These are phyloP conservation scores for Fusarium sp. DNA, from an alignment of 2,329 filamentous ascomycete genomes.

Conservation along the genomic window DNA sequence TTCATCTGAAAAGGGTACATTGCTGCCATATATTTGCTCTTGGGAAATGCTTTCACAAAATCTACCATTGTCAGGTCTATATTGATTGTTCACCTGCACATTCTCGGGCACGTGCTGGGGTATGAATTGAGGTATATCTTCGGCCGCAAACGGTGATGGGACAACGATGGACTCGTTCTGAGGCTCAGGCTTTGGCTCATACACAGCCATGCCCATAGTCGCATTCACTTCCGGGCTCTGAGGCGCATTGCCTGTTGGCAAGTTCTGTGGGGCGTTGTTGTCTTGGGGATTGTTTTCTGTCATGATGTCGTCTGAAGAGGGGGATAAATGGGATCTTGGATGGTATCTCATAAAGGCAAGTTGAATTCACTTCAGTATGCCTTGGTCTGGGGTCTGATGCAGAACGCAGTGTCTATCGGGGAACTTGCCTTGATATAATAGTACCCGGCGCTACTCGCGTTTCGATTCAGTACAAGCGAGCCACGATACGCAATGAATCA, in stretches of 20 bases:
- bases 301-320: background rate
- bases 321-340: accelerated
- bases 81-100: background rate
- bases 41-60: background rate
- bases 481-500: no score
- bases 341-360: no score
- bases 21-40: background rate
- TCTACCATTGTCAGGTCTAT: accelerated
- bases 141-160: no score
- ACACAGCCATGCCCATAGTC: background rate
- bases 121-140: background rate
- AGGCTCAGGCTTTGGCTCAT: background rate
- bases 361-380: no score
- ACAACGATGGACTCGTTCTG: background rate
- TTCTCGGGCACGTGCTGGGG: background rate
- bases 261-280: no score
- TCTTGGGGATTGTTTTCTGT: background rate
- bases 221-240: background rate
- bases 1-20: accelerated
- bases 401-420: accelerated
- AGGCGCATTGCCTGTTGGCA: background rate
- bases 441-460: accelerated
- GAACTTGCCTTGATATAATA: background rate
- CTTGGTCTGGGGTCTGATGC: background rate
- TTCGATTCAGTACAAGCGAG: background rate